Conservation (phyloP, 176 grass and related monocot species). For the Hsuehochloa calcarea region DNA sequence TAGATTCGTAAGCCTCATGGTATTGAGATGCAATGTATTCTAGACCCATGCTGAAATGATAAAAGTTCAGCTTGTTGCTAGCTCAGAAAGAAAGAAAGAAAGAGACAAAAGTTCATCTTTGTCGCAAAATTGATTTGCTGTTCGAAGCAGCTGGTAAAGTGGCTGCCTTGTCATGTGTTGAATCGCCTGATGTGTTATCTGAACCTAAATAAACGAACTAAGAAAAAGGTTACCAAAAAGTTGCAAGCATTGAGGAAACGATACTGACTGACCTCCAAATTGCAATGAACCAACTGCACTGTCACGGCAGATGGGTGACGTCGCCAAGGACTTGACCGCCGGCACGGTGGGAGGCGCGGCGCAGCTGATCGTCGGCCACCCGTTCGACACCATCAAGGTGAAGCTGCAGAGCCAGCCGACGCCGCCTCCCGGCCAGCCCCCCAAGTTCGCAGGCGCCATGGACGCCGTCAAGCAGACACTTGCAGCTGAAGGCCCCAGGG, state of each 20-base stretch:
- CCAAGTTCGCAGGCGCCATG: constrained; percentile 63
- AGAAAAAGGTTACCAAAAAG: not conserved
- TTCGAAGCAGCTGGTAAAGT: not conserved
- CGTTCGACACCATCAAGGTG: constrained; percentile 91
- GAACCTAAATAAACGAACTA: not conserved
- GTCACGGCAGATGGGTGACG: constrained; percentile 68
- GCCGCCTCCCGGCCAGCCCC: constrained; percentile 55
- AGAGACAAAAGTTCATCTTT: not conserved
- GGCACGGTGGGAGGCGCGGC: constrained; percentile 79
- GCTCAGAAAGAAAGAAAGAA: no score
- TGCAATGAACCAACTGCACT: not conserved
- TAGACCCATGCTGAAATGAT: not conserved
- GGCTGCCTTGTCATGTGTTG: not conserved
- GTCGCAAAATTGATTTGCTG: not conserved
- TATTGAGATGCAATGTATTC: not conserved
- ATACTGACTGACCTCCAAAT: not conserved
- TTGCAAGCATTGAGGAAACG: not conserved
- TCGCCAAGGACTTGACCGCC: constrained; percentile 77
- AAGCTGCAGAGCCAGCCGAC: constrained; percentile 88
- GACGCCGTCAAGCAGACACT: constrained; percentile 78
- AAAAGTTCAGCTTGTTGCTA: not conserved
- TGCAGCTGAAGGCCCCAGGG: constrained; percentile 60
- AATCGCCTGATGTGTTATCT: not conserved
- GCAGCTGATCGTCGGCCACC: constrained; percentile 77
- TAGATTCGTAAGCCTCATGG: not conserved